phyloP scores from a whole-genome alignment of 2,329 filamentous ascomycete genomes.

The Diaporthe sp. region DNA sequence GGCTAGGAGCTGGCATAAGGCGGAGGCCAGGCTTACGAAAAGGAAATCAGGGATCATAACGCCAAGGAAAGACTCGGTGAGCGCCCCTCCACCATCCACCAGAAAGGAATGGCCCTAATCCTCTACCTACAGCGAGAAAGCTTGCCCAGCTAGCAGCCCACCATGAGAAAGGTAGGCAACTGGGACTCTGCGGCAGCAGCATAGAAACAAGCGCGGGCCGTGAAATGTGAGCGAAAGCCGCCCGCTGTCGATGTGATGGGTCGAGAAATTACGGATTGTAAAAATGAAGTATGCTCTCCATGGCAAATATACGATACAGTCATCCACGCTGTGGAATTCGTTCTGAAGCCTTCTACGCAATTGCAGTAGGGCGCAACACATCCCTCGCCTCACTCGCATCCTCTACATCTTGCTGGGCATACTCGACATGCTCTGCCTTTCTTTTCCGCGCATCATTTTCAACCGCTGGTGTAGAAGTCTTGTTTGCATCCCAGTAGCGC shows the following conservation, averaged over 20 bases:
- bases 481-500: constrained; percentile 1
- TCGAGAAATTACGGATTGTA: too few species aligned
- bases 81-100: not conserved
- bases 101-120: not conserved
- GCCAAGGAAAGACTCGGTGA: not conserved
- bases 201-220: too few species aligned
- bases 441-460: not conserved
- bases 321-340: too few species aligned
- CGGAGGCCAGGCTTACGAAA: not conserved
- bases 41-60: not conserved
- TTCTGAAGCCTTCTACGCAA: not conserved
- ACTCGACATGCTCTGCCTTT: not conserved
- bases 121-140: not conserved
- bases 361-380: constrained; percentile 10
- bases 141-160: not conserved
- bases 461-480: too few species aligned
- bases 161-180: not conserved
- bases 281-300: too few species aligned
- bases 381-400: constrained; percentile 28
- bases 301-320: too few species aligned
- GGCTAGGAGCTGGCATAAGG: too few species aligned
- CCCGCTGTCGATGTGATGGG: too few species aligned
- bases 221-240: too few species aligned
- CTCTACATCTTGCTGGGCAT: not conserved
- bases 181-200: not conserved